Base-by-base conservation (phyloP, 768 basidiomycete species). In the Paxillus involutus region DNA sequence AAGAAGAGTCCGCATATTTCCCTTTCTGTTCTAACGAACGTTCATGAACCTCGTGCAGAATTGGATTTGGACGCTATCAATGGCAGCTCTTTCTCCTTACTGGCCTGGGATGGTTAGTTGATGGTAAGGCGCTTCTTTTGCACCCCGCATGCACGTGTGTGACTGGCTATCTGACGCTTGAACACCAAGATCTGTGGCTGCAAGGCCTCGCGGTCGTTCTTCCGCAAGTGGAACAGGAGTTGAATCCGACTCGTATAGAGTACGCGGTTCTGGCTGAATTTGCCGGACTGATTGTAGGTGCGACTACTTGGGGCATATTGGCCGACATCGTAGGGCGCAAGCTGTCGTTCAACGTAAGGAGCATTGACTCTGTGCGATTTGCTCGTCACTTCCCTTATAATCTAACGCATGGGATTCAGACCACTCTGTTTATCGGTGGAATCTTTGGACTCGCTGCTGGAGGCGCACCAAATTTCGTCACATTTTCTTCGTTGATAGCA, bases 371-470 rank as follows among this genome's bases (percentile, higher is more conserved):
- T 30, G 29, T 30, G 17, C 21, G 21, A 16, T 7, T 3, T 6
- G 37, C 16, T 6, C 37, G 11, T n/a, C 6, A 11, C 8, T 43
- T 46, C 32, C n/a, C 16, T 41, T 33, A 29, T 45, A 12, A 56
- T 19, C 11, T 5, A 6, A 17, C 4, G 4, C 37, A 21, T 35
- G 36, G 16, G 17, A 11, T 55, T 3, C 37, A 72, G 70, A 63
- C 64, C 17, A 73, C 73, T 4, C 62, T 75, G 26, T 71, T 73
- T 47, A 60, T 74, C 30, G 66, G 64, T 5, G 79, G 77, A 19
- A 60, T 81, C 3, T 83, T 84, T 60, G 82, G 81, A 8, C 74
- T 79, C 47, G 74, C 80, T 4, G 73, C 79, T 7, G 80, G 77
- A 36, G 78, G 72, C 14, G 73, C 77, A 14, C 65, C 74, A 3